Percentiles rank a stretch among this genome's conserved stretches.
Conservation (phyloP, 2,329 filamentous ascomycete genomes). For the Diplodia mutila region DNA sequence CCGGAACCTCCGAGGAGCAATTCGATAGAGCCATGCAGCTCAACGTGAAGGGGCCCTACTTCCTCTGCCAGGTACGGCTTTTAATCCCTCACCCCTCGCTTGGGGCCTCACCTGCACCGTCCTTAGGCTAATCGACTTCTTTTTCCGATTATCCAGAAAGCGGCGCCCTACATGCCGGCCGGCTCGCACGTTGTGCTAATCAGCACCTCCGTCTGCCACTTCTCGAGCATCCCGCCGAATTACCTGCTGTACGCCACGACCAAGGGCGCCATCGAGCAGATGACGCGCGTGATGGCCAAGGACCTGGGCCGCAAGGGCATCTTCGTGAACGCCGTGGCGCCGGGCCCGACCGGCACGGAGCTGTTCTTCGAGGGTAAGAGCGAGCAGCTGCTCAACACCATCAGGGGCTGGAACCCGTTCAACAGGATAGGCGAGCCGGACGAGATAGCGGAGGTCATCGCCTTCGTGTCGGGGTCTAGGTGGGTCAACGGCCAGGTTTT, state of each 20-base stretch:
- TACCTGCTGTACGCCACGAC: conserved; percentile 52
- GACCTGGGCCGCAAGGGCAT: conserved; percentile 59
- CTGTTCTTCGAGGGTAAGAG: conserved; percentile 35
- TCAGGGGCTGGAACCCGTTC: not conserved
- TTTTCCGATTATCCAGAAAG: conserved; percentile 41
- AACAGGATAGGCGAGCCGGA: conserved; percentile 32
- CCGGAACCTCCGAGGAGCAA: conserved; percentile 53
- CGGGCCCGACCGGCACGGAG: conserved; percentile 60
- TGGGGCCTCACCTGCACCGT: not conserved
- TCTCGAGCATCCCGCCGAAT: conserved; percentile 50
- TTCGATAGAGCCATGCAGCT: conserved; percentile 56
- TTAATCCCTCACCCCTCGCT: conserved; percentile 9
- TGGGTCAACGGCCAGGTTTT: conserved; percentile 35
- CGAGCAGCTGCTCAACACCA: conserved; percentile 52
- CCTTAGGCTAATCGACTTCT: conserved; percentile 14
- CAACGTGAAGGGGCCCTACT: conserved; percentile 58
- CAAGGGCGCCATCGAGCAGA: conserved; percentile 65
- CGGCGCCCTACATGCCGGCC: conserved; percentile 53
- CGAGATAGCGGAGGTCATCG: conserved; percentile 35
- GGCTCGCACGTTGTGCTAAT: conserved; percentile 38
- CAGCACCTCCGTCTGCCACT: conserved; percentile 46
- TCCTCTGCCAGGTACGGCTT: conserved; percentile 17
- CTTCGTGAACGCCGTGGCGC: conserved; percentile 56
- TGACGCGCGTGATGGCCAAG: conserved; percentile 59
- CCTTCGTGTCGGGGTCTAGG: conserved; percentile 31